These are phyloP conservation scores for Gonapodya sp. DNA, from an alignment of 192 early-diverging fungal species.

Conservation along the genomic window DNA sequence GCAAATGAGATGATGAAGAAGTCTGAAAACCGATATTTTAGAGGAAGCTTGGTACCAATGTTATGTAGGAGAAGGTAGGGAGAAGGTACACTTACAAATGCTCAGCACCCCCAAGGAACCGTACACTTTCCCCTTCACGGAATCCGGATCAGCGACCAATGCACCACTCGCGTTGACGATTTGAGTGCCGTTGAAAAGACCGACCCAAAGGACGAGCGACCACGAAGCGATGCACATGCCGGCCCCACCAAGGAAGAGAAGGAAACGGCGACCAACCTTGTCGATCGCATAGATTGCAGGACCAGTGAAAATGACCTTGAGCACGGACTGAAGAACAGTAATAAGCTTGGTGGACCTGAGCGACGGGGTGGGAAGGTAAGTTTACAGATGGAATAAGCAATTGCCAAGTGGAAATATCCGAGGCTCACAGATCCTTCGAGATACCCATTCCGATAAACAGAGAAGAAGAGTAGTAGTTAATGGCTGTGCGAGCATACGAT, in stretches of 20 bases:
- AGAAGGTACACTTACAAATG: background rate
- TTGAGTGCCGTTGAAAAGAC: slow-evolving; percentile 5
- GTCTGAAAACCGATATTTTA: background rate
- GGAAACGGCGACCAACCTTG: background rate
- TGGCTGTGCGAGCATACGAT: slow-evolving; percentile 70
- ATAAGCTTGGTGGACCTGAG: slow-evolving; percentile 63
- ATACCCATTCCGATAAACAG: slow-evolving; percentile 28
- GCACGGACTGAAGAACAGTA: slow-evolving; percentile 35
- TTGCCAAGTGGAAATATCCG: background rate
- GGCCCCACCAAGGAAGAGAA: slow-evolving; percentile 1
- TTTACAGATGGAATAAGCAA: background rate
- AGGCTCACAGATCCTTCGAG: background rate
- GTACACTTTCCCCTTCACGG: background rate
- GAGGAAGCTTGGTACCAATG: too few relatives aligned
- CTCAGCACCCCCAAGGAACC: background rate
- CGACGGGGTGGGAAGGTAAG: background rate
- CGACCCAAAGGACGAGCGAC: slow-evolving; percentile 4
- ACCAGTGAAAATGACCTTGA: background rate
- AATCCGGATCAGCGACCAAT: background rate
- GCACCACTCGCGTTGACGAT: background rate
- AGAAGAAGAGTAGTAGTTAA: slow-evolving; percentile 66
- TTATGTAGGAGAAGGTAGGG: background rate
- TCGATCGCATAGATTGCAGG: background rate
- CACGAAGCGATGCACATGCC: background rate
- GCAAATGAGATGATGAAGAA: slow-evolving; percentile 8